Base-by-base conservation (phyloP, 371 early-diverging fungal genomes). In the Circinella umbellata region DNA sequence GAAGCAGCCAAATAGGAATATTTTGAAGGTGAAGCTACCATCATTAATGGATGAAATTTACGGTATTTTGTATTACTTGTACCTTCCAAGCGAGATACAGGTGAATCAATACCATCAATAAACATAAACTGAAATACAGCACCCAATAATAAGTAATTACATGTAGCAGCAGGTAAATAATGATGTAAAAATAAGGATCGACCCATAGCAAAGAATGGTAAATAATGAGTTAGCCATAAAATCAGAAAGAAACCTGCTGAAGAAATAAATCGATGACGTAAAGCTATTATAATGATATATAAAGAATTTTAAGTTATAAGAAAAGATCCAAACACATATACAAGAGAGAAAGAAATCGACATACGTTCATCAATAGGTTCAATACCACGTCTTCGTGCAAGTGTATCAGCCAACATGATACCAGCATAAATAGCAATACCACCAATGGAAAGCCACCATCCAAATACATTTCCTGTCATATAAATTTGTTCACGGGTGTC, bases 151-250 rank as follows among this genome's bases (percentile, higher is more conserved):
- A 96, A 86, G 76, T 96, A 95, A 55, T 89, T 87, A 75, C 93
- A 86, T 46, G 93, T 86, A 2, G 93, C 87, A 10, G 96, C 93
- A 1, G 99, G 99, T 39, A 98, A 82, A 76, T 99, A 99, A 81
- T 99, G 99, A 83, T 99, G 99, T 64, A 99, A 80, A 82, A 98
- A 99, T 17, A 99, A 84, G 38, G 94, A 91, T 60, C 99, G 91
- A 15, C 96, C 98, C 95, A 98, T 95, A 61, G 94, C 69, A 83
- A 96, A 98, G 87, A 99, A 99, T 4, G 99, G 99, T 17, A 96
- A 49, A 75, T 94, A 99, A 78, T 99, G 99, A 39, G 96, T 75
- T 10, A 86, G 67, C 94, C 96, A 99, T 20, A 92, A 94, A 5
- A 93, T 66, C 39, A 93, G 82, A 68, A 97, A 87, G 84, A 96